Evolutionary conservation across 2,329 filamentous ascomycete species (phyloP).

Genomic region (Biscogniauxia mediterranea): DNA sequence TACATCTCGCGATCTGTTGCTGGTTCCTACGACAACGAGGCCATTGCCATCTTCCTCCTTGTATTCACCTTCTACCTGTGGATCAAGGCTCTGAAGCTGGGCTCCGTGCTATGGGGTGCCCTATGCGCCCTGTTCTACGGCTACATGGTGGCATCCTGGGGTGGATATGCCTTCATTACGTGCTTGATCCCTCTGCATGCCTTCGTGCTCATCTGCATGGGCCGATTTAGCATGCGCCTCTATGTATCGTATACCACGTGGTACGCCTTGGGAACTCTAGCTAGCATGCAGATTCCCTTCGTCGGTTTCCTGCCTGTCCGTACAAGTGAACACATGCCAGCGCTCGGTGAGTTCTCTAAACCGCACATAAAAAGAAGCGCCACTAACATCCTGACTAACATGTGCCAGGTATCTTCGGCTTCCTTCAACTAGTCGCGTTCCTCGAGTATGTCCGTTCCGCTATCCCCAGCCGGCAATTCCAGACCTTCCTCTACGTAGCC

Average conservation of each 20-base stretch:
- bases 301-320: slow-evolving; percentile 95
- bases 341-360: slow-evolving; percentile 66
- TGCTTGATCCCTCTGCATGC: slow-evolving; percentile 92
- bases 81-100: slow-evolving; percentile 97
- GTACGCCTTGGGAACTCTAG: slow-evolving; percentile 93
- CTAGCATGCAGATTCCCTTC: slow-evolving; percentile 99
- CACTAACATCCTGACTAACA: slow-evolving; percentile 8
- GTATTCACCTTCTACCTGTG: slow-evolving; percentile 98
- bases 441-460: slow-evolving; percentile 88
- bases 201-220: slow-evolving; percentile 95
- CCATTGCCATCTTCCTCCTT: slow-evolving; percentile 96
- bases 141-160: slow-evolving; percentile 99
- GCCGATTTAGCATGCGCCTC: slow-evolving; percentile 86
- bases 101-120: slow-evolving; percentile 94
- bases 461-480: slow-evolving; percentile 89
- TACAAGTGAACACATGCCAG: slow-evolving; percentile 98
- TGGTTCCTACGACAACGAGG: slow-evolving; percentile 98
- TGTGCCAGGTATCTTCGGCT: slow-evolving; percentile 79
- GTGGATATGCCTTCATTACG: slow-evolving; percentile 99
- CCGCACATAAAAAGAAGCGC: not conserved
- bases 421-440: slow-evolving; percentile 89
- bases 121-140: slow-evolving; percentile 95
- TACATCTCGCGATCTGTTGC: slow-evolving; percentile 98
- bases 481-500: slow-evolving; percentile 77
- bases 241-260: slow-evolving; percentile 98